Base-by-base conservation (phyloP, 2,329 filamentous ascomycete genomes). In the Dothistroma pini region DNA sequence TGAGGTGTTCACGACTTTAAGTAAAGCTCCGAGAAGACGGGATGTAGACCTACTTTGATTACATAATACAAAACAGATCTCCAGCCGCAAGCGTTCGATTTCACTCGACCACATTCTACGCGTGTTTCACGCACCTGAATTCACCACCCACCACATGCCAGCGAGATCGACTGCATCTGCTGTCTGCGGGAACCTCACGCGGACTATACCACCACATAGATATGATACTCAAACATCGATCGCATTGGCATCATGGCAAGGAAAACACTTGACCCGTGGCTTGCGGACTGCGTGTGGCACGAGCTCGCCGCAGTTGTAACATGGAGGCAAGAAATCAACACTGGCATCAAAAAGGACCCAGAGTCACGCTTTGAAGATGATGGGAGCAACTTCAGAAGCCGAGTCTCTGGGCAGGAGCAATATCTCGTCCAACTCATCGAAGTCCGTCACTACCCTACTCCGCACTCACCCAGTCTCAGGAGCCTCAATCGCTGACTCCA, bases 351-450 rank as follows among this genome's bases (percentile, higher is more conserved):
- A 54, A 41, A 44, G 2, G 72, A 73, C 21, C 62, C 66, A 9
- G 65, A 68, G 4, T 47, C 49, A 12, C 68, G 68, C 14, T 70
- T 72, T 50, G 58, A 53, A 22, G 66, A 72, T 54, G 70, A 75
- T 58, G 69, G 70, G 14, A 74, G 70, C 64, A 75, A 71, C 49
- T 66, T 75, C 29, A 64, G 66, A 19, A 69, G 71, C 52, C 56
- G 44, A 7, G 57, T 67, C 14, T 47, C 47, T 5, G 54, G 62
- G 25, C 38, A 44, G 12, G 55, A 65, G 3, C 19, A 56, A 54
- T 31, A 29, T 48, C 2, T 31, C 54, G 59, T 71, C 31, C 69
- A 66, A 57, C 53, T 65, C 48, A 58, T 67, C 19, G 44, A 58
- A 59, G 67, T 59, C 59, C 34, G 35, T 52, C 49, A 29, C 25